Evolutionary conservation across 768 basidiomycete genomes (phyloP).

Genomic region (Hericium coralloides): DNA sequence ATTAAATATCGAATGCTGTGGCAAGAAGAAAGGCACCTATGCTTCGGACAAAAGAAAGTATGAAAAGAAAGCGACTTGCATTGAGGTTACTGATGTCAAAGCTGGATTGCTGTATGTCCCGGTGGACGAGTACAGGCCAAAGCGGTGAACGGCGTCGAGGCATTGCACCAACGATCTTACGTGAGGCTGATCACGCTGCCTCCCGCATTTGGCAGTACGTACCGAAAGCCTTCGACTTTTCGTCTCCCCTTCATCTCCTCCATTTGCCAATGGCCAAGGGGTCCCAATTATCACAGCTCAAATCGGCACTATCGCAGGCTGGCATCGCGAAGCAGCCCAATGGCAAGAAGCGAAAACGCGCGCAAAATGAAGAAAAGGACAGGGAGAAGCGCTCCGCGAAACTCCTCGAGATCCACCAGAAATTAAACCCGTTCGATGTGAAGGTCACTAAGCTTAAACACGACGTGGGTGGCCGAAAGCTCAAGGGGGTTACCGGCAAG

Average conservation of each 20-base stretch:
- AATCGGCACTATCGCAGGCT: constrained; percentile 69
- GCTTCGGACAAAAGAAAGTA: too few species aligned
- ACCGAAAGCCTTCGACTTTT: background rate
- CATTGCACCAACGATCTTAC: too few species aligned
- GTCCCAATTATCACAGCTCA: constrained; percentile 88
- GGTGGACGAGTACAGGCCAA: too few species aligned
- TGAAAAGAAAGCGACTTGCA: too few species aligned
- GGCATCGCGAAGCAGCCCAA: constrained; percentile 60
- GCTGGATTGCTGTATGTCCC: too few species aligned
- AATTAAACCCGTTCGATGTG: constrained; percentile 89
- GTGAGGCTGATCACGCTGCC: too few species aligned
- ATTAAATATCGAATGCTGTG: too few species aligned
- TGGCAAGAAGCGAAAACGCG: constrained; percentile 64
- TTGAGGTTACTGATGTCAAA: too few species aligned
- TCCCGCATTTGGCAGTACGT: background rate
- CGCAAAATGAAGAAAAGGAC: constrained; percentile 55
- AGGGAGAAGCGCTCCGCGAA: constrained; percentile 75
- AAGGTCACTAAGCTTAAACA: constrained; percentile 90
- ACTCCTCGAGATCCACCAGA: constrained; percentile 75
- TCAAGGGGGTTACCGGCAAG: constrained; percentile 74
- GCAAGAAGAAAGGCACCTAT: too few species aligned
- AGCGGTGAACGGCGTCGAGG: background rate
- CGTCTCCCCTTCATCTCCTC: background rate
- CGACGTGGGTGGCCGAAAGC: constrained; percentile 81
- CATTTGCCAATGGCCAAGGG: constrained; percentile 54